Evolutionary conservation across 257 asterid genomes (phyloP).

Genomic region (Solanum neorickii): DNA sequence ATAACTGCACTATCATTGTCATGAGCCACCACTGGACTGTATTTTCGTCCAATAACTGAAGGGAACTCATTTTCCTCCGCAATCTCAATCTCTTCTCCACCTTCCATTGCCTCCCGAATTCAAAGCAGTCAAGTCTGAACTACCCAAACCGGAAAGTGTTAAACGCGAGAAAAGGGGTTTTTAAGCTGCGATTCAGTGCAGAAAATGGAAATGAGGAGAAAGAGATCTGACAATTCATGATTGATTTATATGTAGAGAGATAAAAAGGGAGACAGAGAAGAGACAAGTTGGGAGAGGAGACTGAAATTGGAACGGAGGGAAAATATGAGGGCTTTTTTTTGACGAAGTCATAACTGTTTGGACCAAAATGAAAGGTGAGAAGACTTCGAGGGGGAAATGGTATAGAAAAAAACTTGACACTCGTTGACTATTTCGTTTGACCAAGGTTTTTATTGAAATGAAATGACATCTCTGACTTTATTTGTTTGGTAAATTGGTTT

Average conservation of each 20-base stretch:
- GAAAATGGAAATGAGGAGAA: not conserved
- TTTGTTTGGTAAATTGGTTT: not conserved
- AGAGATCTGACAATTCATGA: not conserved
- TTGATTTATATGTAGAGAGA: not conserved
- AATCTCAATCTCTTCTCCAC: slow-evolving; percentile 39
- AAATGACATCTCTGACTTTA: not conserved
- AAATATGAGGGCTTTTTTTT: not conserved
- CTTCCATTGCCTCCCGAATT: not conserved
- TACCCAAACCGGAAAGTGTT: not conserved
- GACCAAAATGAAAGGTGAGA: not conserved
- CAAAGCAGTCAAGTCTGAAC: not conserved
- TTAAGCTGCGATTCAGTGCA: not conserved
- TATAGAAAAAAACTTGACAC: not conserved
- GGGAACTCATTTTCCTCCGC: slow-evolving; percentile 34
- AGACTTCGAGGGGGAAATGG: not conserved
- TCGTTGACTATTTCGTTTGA: not conserved
- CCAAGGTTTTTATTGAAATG: not conserved
- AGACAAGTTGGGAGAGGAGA: not conserved
- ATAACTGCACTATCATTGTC: slow-evolving; percentile 46
- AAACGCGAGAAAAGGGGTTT: not conserved
- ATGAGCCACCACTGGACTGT: slow-evolving; percentile 61
- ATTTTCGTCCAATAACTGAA: slow-evolving; percentile 47
- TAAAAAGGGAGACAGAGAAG: not conserved
- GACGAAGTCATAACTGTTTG: not conserved
- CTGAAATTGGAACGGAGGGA: not conserved